A percentile compares a stretch with the other conserved stretches of the same genome.
These are phyloP conservation scores for Penicillium concentricum DNA, from an alignment of 2,329 filamentous ascomycete genomes.

Conservation along the genomic window DNA sequence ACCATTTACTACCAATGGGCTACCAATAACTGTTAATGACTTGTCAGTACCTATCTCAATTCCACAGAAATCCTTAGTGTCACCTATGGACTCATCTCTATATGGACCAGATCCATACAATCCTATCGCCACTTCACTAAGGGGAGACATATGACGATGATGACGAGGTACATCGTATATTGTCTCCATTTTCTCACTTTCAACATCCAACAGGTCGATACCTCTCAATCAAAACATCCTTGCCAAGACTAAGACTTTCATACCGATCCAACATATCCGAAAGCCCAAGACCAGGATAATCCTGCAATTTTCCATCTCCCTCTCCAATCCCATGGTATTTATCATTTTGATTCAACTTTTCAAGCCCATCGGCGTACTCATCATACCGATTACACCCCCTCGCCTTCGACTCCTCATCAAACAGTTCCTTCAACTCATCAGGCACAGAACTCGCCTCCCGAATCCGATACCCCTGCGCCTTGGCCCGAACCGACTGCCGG, in stretches of 20 bases:
- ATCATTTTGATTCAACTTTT: constrained; percentile 35
- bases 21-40: neutral
- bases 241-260: constrained; percentile 39
- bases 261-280: constrained; percentile 42
- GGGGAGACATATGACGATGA: neutral
- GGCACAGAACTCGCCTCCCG: constrained; percentile 22
- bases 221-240: constrained; percentile 28
- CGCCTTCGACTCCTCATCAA: constrained; percentile 27
- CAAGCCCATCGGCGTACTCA: constrained; percentile 34
- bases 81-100: neutral
- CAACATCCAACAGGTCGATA: constrained; percentile 10
- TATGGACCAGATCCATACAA: neutral
- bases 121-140: neutral
- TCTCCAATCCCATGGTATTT: constrained; percentile 29
- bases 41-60: no score
- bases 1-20: no score
- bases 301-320: constrained; percentile 18
- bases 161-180: neutral
- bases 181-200: no score
- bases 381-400: constrained; percentile 25
- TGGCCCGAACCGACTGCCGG: constrained; percentile 32
- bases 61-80: neutral
- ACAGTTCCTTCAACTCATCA: constrained; percentile 34
- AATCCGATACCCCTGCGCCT: constrained; percentile 32
- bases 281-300: constrained; percentile 29